Evolutionary conservation across 495 filamentous ascomycete species (phyloP), one percentile per base, ranked within the genome.

Genomic region (Lophiotrema nucula): DNA sequence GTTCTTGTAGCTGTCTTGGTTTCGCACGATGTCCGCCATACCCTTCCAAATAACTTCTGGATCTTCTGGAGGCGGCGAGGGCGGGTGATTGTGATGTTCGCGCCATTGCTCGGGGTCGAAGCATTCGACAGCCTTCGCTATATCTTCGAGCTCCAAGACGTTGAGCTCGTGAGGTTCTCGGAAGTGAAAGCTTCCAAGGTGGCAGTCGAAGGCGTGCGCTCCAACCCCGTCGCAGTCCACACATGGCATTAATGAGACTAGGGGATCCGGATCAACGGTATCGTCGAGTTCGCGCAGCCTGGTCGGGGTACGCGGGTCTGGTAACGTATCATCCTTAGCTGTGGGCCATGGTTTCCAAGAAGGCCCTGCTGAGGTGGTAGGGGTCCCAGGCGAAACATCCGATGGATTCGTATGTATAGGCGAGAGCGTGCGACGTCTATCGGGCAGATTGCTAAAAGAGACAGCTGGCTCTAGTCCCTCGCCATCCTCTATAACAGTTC

Each of bases 101-200:
- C 56, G 56, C 56, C 47, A 53, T 13, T 26, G 25, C 41, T 59
- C 56, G 12, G 56, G 56, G 35, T 59, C 56, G 47, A 46, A 31
- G 19, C 38, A 16, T 16, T 59, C 27, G 16, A 53, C 48, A 10
- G 26, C 27, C 2, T 52, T 42, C 11, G 56, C 56, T 13, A 53
- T 59, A 22, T 38, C 13, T 4, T 25, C 27, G 8, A 37, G 26
- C 23, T 53, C 22, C 4, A 38, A 19, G 2, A 28, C 19, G 12
- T 52, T 52, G 11, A 44, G 39, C 3, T 53, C 23, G 5, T 35
- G 8, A 15, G 31, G 8, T 15, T 8, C 8, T 8, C 31, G 31
- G 15, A 35, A 15, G 15, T 15, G 31, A 35, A 35, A 8, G 31
- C 31, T 47, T 15, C 25, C 42, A 26, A 59, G 49, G 24, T 47